A percentile compares a stretch with the other conserved stretches of the same genome.
phyloP scores from a whole-genome alignment of 2,329 filamentous ascomycete genomes.

The Tolypocladium sp. region DNA sequence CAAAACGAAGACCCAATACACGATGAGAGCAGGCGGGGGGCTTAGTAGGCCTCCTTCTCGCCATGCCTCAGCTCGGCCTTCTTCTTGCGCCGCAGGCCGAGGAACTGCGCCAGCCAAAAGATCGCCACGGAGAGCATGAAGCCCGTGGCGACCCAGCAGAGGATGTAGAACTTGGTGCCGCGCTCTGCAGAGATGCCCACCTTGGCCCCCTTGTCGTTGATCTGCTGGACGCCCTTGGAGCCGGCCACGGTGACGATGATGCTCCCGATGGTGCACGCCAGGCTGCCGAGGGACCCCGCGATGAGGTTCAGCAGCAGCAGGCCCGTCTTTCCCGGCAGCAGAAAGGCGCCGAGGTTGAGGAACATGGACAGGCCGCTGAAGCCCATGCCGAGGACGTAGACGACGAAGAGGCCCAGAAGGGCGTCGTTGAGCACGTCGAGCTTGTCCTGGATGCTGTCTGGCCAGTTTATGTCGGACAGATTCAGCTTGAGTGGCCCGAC shows the following conservation, averaged over 20 bases:
- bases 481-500: slow-evolving; percentile 35
- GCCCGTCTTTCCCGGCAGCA: slow-evolving; percentile 16
- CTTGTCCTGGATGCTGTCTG: slow-evolving; percentile 33
- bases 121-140: slow-evolving; percentile 28
- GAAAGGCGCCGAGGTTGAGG: slow-evolving; percentile 23
- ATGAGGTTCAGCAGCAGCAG: slow-evolving; percentile 26
- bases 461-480: slow-evolving; percentile 35
- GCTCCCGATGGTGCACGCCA: slow-evolving; percentile 30
- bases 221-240: slow-evolving; percentile 28
- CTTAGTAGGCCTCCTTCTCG: neutral
- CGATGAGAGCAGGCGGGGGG: neutral
- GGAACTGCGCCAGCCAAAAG: slow-evolving; percentile 32
- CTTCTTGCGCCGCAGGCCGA: slow-evolving; percentile 17
- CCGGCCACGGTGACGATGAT: slow-evolving; percentile 31
- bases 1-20: neutral
- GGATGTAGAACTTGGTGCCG: slow-evolving; percentile 33
- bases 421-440: slow-evolving; percentile 39
- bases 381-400: slow-evolving; percentile 35
- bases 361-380: slow-evolving; percentile 35
- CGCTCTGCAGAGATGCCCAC: slow-evolving; percentile 33
- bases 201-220: slow-evolving; percentile 33
- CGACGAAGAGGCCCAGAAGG: slow-evolving; percentile 37
- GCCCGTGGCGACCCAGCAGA: slow-evolving; percentile 38
- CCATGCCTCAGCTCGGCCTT: neutral
- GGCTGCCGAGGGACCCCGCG: slow-evolving; percentile 23